phyloP scores from a whole-genome alignment of 2,329 filamentous ascomycete species.

The Ophiobolus disseminans region DNA sequence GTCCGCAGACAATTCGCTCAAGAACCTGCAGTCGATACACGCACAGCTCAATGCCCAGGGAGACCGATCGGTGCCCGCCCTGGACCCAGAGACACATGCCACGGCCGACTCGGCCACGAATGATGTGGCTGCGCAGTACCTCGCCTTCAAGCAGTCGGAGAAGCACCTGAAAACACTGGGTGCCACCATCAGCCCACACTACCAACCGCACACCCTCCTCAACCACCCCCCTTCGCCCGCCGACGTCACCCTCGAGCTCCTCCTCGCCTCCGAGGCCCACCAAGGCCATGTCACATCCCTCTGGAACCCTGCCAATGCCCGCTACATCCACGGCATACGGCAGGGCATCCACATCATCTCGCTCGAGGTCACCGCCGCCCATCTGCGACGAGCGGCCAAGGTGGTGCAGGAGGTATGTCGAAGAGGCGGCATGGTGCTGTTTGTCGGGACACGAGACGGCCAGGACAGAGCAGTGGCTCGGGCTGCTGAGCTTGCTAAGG shows the following conservation, averaged over 20 bases:
- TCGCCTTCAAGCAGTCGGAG: slow-evolving; percentile 32
- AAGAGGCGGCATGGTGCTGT: slow-evolving; percentile 83
- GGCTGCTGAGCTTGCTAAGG: slow-evolving; percentile 77
- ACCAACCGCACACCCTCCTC: slow-evolving; percentile 71
- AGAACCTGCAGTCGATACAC: slow-evolving; percentile 42
- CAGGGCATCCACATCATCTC: slow-evolving; percentile 92
- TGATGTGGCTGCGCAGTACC: slow-evolving; percentile 51
- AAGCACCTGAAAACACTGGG: slow-evolving; percentile 49
- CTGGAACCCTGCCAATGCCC: slow-evolving; percentile 93
- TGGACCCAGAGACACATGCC: slow-evolving; percentile 28
- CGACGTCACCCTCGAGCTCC: slow-evolving; percentile 87
- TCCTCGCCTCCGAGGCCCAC: slow-evolving; percentile 60
- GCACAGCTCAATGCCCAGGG: slow-evolving; percentile 41
- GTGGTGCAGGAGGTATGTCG: slow-evolving; percentile 87
- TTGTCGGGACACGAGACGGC: slow-evolving; percentile 84
- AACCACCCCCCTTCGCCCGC: slow-evolving; percentile 75
- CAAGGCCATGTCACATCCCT: slow-evolving; percentile 88
- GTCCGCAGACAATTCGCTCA: slow-evolving; percentile 38
- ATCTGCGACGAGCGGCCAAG: slow-evolving; percentile 91
- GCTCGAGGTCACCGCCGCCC: slow-evolving; percentile 84
- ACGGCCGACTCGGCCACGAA: slow-evolving; percentile 17
- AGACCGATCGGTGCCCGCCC: slow-evolving; percentile 21
- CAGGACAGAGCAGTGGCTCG: slow-evolving; percentile 82
- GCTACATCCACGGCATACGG: slow-evolving; percentile 91
- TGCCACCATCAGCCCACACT: slow-evolving; percentile 57